Conservation (phyloP, 164 flowering plant genomes). For the Buxus sempervirens region DNA sequence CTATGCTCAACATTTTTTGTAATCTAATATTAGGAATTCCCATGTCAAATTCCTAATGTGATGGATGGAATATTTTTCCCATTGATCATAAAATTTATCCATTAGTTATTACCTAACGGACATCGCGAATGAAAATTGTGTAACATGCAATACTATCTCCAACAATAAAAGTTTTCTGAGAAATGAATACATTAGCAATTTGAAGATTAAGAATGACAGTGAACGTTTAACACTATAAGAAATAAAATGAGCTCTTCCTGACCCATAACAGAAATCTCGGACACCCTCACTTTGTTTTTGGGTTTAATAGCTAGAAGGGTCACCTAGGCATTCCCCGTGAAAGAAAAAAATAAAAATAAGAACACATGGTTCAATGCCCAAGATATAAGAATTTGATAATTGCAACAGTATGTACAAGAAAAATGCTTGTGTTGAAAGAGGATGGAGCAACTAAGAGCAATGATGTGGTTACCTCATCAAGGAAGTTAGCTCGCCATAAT, state of each 20-base stretch:
- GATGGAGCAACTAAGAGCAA: background rate
- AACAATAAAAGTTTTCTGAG: background rate
- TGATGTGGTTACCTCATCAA: constrained; percentile 61
- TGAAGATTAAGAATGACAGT: background rate
- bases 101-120: background rate
- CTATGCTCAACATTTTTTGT: no score
- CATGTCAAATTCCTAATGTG: background rate
- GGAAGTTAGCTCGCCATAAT: constrained; percentile 60
- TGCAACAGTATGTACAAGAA: background rate
- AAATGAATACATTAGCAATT: background rate
- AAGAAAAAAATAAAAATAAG: background rate
- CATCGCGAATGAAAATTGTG: background rate
- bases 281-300: background rate
- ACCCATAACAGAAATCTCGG: background rate
- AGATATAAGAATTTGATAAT: no score
- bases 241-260: background rate
- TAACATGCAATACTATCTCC: background rate
- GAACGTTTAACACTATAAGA: no score
- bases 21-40: background rate
- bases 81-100: background rate
- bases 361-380: background rate
- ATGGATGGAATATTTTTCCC: background rate
- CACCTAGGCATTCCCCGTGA: background rate
- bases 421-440: background rate
- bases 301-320: background rate